These are phyloP conservation scores for Calonectria pseudoreteaudii DNA, from an alignment of 2,329 filamentous ascomycete genomes.

Conservation along the genomic window DNA sequence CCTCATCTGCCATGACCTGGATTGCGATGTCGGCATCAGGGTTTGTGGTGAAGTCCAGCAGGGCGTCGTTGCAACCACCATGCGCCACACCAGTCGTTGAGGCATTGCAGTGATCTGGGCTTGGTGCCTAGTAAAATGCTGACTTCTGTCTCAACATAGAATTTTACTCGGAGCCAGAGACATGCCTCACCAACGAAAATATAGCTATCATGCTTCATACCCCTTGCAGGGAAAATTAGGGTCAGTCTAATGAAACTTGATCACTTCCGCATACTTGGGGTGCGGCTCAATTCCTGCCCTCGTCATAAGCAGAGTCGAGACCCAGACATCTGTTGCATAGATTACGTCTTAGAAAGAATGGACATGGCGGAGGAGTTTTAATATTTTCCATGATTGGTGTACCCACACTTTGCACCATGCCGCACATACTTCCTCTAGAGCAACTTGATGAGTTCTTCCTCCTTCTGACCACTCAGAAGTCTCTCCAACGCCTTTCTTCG, in stretches of 20 bases:
- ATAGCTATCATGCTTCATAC: too few relatives aligned
- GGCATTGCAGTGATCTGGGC: background rate
- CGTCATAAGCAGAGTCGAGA: background rate
- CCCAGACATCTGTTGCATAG: background rate
- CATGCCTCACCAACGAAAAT: too few relatives aligned
- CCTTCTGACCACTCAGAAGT: background rate
- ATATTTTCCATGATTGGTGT: background rate
- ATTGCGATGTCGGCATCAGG: background rate
- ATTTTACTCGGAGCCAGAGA: too few relatives aligned
- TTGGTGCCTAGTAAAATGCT: background rate
- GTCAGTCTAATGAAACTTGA: too few relatives aligned
- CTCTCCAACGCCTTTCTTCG: background rate
- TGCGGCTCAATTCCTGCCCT: too few relatives aligned
- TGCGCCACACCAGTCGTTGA: background rate
- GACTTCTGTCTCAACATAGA: too few relatives aligned
- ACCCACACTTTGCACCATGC: background rate
- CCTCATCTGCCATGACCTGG: background rate
- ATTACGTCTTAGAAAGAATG: background rate
- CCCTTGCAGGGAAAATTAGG: too few relatives aligned
- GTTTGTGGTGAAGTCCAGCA: background rate
- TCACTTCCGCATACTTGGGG: too few relatives aligned
- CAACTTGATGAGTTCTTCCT: background rate
- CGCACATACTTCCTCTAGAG: background rate
- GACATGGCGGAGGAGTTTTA: background rate
- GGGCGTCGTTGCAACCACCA: too few relatives aligned